A percentile compares a stretch with the other conserved stretches of the same genome.
Evolutionary conservation across 805 yeast species (phyloP).

Genomic region (Wickerhamomyces rabaulensis): DNA sequence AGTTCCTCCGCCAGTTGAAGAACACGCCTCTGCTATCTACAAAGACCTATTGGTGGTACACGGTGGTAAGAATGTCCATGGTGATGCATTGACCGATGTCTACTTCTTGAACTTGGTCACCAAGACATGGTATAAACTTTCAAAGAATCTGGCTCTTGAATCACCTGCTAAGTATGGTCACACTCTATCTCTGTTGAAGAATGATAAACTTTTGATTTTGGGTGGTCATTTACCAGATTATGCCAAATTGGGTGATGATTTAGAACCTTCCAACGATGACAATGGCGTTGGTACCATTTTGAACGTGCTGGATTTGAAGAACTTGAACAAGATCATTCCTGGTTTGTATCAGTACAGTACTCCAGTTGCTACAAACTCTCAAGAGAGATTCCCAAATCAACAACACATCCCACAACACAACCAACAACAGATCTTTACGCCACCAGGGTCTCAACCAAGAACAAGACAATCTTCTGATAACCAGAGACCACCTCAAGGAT

Average conservation of each 20-base stretch:
- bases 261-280: conserved; percentile 47
- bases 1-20: conserved; percentile 80
- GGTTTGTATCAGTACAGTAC: conserved; percentile 32
- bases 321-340: conserved; percentile 30
- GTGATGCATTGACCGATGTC: conserved; percentile 59
- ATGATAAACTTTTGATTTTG: conserved; percentile 72
- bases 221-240: conserved; percentile 87
- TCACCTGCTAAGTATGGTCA: conserved; percentile 93
- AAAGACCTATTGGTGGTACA: conserved; percentile 75
- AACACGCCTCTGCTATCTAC: conserved; percentile 80
- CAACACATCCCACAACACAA: neutral
- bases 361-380: conserved; percentile 23
- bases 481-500: neutral
- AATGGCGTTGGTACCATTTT: conserved; percentile 57
- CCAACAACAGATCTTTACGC: conserved; percentile 10
- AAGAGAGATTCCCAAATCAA: conserved; percentile 18
- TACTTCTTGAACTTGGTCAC: conserved; percentile 73
- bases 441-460: conserved; percentile 4
- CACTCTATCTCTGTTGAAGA: conserved; percentile 64
- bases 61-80: conserved; percentile 83
- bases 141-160: conserved; percentile 35
- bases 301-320: conserved; percentile 53
- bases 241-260: conserved; percentile 43
- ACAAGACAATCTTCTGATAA: neutral
- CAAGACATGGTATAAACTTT: conserved; percentile 67